Conservation (phyloP, 2,329 filamentous ascomycete species). For the Fusarium euwallaceae region DNA sequence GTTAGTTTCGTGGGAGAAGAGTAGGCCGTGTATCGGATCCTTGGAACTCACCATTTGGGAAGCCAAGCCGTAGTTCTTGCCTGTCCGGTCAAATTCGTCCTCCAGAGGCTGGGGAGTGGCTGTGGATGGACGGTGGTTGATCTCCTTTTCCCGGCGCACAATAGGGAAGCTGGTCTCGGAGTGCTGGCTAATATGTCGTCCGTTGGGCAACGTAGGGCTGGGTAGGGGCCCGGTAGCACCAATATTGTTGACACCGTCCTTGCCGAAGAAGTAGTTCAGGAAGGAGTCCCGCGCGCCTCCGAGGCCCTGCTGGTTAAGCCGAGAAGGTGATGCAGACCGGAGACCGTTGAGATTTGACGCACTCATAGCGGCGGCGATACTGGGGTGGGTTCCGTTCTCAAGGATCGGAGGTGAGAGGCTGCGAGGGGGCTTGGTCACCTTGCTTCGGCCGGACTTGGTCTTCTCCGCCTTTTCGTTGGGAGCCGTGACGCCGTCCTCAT, state of each 20-base stretch:
- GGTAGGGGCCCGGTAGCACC: constrained; percentile 53
- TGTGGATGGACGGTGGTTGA: constrained; percentile 64
- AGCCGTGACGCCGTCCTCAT: constrained; percentile 61
- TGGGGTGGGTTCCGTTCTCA: constrained; percentile 70
- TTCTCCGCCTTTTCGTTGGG: constrained; percentile 65
- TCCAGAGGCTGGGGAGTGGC: constrained; percentile 51
- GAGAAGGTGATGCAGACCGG: constrained; percentile 57
- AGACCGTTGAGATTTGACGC: constrained; percentile 64
- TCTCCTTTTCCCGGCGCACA: constrained; percentile 77
- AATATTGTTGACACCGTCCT: constrained; percentile 74
- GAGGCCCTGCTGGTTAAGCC: constrained; percentile 69
- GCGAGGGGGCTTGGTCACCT: constrained; percentile 64
- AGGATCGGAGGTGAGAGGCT: constrained; percentile 87
- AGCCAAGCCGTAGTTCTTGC: constrained; percentile 57
- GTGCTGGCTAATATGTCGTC: constrained; percentile 81
- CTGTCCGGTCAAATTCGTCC: constrained; percentile 59
- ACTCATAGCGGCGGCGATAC: constrained; percentile 71
- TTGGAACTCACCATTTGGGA: constrained; percentile 70
- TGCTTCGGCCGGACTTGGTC: constrained; percentile 53
- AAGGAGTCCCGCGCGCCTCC: constrained; percentile 88
- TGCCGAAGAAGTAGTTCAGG: constrained; percentile 98
- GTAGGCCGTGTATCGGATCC: constrained; percentile 16
- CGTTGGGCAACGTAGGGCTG: constrained; percentile 43
- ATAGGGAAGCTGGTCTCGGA: constrained; percentile 86
- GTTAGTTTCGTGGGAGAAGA: constrained; percentile 38